These are phyloP conservation scores for Prosopis cineraria DNA, from an alignment of 306 rosid species.

Conservation along the genomic window DNA sequence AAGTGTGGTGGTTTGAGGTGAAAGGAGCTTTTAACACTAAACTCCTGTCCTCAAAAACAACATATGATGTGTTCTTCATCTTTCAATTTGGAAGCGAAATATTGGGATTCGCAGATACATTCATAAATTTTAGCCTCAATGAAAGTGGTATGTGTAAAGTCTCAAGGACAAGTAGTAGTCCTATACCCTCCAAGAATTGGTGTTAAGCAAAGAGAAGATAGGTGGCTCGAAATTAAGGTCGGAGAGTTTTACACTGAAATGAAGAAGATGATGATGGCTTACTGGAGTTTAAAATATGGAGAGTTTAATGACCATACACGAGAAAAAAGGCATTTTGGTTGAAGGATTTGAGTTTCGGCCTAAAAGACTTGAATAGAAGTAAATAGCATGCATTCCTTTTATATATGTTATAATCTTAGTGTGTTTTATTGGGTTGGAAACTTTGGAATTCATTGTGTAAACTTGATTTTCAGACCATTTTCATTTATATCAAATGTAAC, in stretches of 20 bases:
- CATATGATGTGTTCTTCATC: background rate
- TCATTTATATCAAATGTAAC: background rate
- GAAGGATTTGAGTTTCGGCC: constrained; percentile 54
- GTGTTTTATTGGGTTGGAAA: background rate
- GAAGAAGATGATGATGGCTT: background rate
- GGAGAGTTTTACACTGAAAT: constrained; percentile 3
- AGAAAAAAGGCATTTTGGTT: constrained; percentile 32
- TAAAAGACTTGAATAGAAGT: background rate
- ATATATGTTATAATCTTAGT: background rate
- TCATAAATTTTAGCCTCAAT: background rate
- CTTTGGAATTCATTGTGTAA: background rate
- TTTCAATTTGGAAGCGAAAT: background rate
- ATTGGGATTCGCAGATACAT: background rate
- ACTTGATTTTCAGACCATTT: background rate
- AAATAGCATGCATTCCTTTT: background rate
- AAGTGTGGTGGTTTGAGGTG: background rate
- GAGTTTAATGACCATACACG: background rate
- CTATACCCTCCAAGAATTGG: background rate
- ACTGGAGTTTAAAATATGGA: background rate
- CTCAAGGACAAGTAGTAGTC: background rate
- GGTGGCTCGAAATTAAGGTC: constrained; percentile 23
- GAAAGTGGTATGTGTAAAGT: background rate
- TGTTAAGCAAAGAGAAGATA: background rate
- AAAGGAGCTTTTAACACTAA: background rate
- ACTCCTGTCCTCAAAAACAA: constrained; percentile 12